phyloP scores from a whole-genome alignment of 306 rosid genomes.

The Crataegus laevigata region DNA sequence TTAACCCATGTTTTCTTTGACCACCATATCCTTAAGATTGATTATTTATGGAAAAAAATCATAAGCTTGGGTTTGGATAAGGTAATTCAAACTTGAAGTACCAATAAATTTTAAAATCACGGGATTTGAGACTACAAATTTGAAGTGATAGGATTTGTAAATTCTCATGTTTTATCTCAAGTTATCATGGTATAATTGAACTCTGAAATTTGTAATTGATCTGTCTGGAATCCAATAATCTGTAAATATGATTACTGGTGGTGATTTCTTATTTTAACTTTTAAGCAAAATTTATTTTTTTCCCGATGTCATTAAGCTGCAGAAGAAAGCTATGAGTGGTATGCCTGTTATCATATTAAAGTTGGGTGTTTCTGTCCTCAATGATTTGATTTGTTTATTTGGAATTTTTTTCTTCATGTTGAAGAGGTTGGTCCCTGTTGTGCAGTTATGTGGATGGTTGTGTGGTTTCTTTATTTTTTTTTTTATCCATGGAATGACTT shows the following conservation, averaged over 20 bases:
- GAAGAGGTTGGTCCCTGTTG: not conserved
- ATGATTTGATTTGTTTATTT: not conserved
- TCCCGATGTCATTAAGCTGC: not conserved
- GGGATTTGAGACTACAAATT: not conserved
- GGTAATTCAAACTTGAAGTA: not conserved
- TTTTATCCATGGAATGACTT: constrained; percentile 5
- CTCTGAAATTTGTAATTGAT: not conserved
- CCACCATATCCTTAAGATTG: not conserved
- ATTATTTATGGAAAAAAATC: not conserved
- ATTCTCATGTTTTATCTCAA: not conserved
- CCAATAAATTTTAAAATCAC: not conserved
- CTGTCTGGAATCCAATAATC: not conserved
- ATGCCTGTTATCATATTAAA: not conserved
- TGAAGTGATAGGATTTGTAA: not conserved
- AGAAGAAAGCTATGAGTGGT: not conserved
- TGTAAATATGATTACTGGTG: not conserved
- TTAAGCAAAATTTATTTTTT: not conserved
- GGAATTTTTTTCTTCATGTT: not conserved
- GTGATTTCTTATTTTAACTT: not conserved
- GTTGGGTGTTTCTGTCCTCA: not conserved
- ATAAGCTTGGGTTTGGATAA: not conserved
- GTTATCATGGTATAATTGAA: not conserved
- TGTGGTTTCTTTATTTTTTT: not conserved
- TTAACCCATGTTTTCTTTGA: not conserved
- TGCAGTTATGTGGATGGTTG: not conserved